Evolutionary conservation across 2,329 filamentous ascomycete genomes (phyloP).

Genomic region (Sphaerulina populicola): DNA sequence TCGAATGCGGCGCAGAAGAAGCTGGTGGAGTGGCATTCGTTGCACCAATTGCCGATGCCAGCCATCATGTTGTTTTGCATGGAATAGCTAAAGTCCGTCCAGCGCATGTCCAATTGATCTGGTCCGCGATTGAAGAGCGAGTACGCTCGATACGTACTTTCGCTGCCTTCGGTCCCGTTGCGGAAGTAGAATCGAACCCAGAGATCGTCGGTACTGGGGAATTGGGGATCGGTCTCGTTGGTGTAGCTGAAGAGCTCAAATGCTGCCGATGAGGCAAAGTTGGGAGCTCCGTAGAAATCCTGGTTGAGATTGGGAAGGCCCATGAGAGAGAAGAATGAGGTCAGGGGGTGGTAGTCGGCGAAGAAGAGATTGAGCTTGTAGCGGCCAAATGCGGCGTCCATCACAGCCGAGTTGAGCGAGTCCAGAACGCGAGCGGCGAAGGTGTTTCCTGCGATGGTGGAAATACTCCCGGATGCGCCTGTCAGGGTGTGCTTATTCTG

Average conservation of each 20-base stretch:
- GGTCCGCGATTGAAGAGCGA: slow-evolving; percentile 46
- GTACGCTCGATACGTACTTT: slow-evolving; percentile 35
- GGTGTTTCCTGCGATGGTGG: slow-evolving; percentile 34
- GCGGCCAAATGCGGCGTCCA: slow-evolving; percentile 20
- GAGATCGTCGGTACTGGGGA: slow-evolving; percentile 39
- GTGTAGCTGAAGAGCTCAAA: slow-evolving; percentile 47
- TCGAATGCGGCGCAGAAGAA: slow-evolving; percentile 39
- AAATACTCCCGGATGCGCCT: slow-evolving; percentile 32
- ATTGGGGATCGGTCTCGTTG: slow-evolving; percentile 17
- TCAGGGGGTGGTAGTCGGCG: slow-evolving; percentile 43
- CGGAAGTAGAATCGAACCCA: slow-evolving; percentile 50
- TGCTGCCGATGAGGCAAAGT: slow-evolving; percentile 42
- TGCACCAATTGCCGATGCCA: slow-evolving; percentile 47
- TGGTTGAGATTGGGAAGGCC: slow-evolving; percentile 34
- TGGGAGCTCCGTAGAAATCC: slow-evolving; percentile 45
- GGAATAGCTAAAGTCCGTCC: slow-evolving; percentile 43
- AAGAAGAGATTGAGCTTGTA: slow-evolving; percentile 38
- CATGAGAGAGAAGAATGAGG: slow-evolving; percentile 45
- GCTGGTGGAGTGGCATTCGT: slow-evolving; percentile 36
- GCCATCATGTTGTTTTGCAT: slow-evolving; percentile 40
- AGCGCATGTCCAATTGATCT: slow-evolving; percentile 41
- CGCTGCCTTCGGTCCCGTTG: slow-evolving; percentile 43
- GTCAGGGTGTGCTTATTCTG: slow-evolving; percentile 21
- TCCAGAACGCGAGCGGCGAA: slow-evolving; percentile 31
- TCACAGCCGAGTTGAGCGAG: slow-evolving; percentile 30